Percentiles rank a stretch among this genome's conserved stretches.
Conservation (phyloP, 2,329 filamentous ascomycete genomes). For the Dothiorella sarmentorum region DNA sequence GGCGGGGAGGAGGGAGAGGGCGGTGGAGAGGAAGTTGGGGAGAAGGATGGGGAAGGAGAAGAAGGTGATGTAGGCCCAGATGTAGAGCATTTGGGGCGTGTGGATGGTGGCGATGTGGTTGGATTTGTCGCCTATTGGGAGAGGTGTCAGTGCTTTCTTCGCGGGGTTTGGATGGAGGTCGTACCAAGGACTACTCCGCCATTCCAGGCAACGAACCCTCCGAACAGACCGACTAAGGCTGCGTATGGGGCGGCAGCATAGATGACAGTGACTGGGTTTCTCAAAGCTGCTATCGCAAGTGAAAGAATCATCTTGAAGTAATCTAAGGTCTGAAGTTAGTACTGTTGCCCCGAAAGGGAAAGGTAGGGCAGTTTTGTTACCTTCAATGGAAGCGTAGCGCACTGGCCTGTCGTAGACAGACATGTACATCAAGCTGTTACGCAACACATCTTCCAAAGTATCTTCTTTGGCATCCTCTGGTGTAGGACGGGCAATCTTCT, state of each 20-base stretch:
- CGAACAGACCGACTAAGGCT: conserved; percentile 64
- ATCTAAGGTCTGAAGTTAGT: conserved; percentile 27
- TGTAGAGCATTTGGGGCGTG: conserved; percentile 87
- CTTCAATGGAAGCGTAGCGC: conserved; percentile 19
- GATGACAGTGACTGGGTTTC: conserved; percentile 40
- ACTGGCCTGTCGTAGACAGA: conserved; percentile 21
- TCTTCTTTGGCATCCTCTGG: conserved; percentile 5
- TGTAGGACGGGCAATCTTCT: conserved; percentile 18
- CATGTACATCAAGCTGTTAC: conserved; percentile 13
- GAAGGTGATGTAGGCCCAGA: conserved; percentile 86
- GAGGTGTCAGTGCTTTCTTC: conserved; percentile 9
- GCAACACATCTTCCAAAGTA: not conserved
- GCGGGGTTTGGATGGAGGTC: conserved; percentile 21
- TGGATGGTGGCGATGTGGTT: conserved; percentile 91
- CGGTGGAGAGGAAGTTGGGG: not conserved
- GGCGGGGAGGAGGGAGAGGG: not conserved
- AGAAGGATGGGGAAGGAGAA: conserved; percentile 73
- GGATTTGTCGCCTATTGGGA: conserved; percentile 76
- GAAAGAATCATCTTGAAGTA: conserved; percentile 57
- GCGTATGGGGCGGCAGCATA: conserved; percentile 52
- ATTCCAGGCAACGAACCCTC: conserved; percentile 77
- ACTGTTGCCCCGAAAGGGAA: not conserved
- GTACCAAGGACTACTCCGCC: conserved; percentile 84
- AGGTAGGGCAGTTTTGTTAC: not conserved
- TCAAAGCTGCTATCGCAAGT: conserved; percentile 56